These are phyloP conservation scores for Ustilago esculenta DNA, from an alignment of 1,284 basidiomycete species.

Conservation along the genomic window DNA sequence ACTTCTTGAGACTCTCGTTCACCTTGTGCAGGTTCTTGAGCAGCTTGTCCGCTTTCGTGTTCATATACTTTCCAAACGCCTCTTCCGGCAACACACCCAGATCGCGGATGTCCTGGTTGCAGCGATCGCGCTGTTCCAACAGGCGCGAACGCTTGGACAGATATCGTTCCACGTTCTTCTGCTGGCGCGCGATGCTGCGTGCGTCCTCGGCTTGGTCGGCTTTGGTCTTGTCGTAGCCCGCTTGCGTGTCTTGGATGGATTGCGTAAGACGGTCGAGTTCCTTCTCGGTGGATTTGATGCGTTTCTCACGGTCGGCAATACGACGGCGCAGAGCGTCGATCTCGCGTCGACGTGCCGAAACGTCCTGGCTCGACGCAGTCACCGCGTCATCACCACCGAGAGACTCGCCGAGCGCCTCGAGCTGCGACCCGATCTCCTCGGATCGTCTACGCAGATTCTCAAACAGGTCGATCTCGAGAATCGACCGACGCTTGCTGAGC, in stretches of 20 bases:
- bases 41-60: slow-evolving; percentile 81
- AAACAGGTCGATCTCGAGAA: slow-evolving; percentile 90
- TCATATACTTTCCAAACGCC: slow-evolving; percentile 92
- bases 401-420: slow-evolving; percentile 78
- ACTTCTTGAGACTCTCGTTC: slow-evolving; percentile 93
- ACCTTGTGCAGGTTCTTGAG: slow-evolving; percentile 88
- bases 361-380: slow-evolving; percentile 78
- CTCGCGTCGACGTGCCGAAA: slow-evolving; percentile 72
- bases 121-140: slow-evolving; percentile 84
- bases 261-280: slow-evolving; percentile 74
- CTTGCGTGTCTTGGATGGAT: slow-evolving; percentile 75
- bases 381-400: slow-evolving; percentile 73
- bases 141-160: slow-evolving; percentile 89
- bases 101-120: slow-evolving; percentile 91
- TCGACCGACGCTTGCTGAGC: slow-evolving; percentile 81
- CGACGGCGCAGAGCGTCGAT: slow-evolving; percentile 69
- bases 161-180: slow-evolving; percentile 94
- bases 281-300: slow-evolving; percentile 66
- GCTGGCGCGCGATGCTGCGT: slow-evolving; percentile 83
- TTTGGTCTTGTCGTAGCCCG: slow-evolving; percentile 79
- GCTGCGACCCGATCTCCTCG: slow-evolving; percentile 79
- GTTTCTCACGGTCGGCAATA: slow-evolving; percentile 66
- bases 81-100: slow-evolving; percentile 96
- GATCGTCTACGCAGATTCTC: slow-evolving; percentile 82
- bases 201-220: slow-evolving; percentile 84